A percentile compares a stretch with the other conserved stretches of the same genome.
These are phyloP conservation scores for Venustampulla echinocandica DNA, from an alignment of 495 filamentous ascomycete genomes.

Conservation along the genomic window DNA sequence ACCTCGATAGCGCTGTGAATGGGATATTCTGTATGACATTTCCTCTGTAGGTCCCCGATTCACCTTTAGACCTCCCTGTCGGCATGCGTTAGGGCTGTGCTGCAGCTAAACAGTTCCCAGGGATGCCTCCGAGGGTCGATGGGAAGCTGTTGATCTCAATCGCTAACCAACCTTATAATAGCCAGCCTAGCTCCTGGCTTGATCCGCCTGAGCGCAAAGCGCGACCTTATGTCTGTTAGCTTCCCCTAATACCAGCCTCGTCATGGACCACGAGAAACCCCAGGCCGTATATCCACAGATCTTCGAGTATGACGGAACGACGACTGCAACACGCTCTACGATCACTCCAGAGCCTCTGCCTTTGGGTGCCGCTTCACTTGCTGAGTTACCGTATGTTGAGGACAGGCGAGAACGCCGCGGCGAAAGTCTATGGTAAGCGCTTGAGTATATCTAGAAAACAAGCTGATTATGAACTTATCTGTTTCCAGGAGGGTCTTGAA, in stretches of 20 bases:
- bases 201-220: neutral
- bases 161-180: conserved; percentile 3
- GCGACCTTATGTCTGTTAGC: neutral
- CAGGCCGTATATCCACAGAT: conserved; percentile 24
- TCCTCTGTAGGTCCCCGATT: too few relatives aligned
- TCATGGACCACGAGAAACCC: conserved; percentile 30
- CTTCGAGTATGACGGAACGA: conserved; percentile 11
- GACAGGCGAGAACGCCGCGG: conserved; percentile 24
- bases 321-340: neutral
- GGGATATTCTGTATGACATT: too few relatives aligned
- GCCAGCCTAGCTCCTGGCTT: neutral
- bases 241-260: too few relatives aligned
- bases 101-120: too few relatives aligned
- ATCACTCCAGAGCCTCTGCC: neutral
- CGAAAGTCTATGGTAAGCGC: conserved; percentile 27
- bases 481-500: conserved; percentile 26
- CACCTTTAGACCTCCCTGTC: too few relatives aligned
- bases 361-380: conserved; percentile 12
- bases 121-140: too few relatives aligned
- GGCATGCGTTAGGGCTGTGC: too few relatives aligned
- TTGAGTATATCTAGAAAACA: neutral
- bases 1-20: too few relatives aligned
- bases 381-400: conserved; percentile 23
- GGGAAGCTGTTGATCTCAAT: too few relatives aligned
- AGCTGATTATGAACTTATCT: neutral